These are phyloP conservation scores for Calycina marina DNA, from an alignment of 2,329 filamentous ascomycete genomes.

Conservation along the genomic window DNA sequence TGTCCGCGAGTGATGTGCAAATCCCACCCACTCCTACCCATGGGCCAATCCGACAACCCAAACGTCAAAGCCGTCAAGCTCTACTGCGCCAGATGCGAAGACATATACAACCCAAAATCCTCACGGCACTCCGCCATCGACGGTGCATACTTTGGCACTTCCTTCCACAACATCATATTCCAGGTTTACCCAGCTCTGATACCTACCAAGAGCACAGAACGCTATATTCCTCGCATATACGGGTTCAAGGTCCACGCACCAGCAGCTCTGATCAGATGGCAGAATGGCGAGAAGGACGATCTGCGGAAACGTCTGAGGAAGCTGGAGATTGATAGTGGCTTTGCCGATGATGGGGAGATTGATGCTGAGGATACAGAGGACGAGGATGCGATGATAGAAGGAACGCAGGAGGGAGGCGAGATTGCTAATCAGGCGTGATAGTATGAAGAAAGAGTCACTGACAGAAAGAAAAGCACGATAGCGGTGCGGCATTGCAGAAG, in stretches of 20 bases:
- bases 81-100: constrained; percentile 93
- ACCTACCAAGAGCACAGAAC: constrained; percentile 68
- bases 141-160: constrained; percentile 94
- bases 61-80: constrained; percentile 87
- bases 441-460: too few species aligned
- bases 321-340: constrained; percentile 64
- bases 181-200: constrained; percentile 90
- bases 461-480: too few species aligned
- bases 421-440: too few species aligned
- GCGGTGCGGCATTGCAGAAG: too few species aligned
- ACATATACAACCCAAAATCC: constrained; percentile 97
- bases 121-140: constrained; percentile 90
- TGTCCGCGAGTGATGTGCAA: constrained; percentile 94
- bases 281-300: constrained; percentile 64
- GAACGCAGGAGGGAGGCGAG: too few species aligned
- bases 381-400: too few species aligned
- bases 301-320: constrained; percentile 64
- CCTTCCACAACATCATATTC: constrained; percentile 98
- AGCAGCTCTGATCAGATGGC: constrained; percentile 82
- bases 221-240: constrained; percentile 83
- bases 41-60: constrained; percentile 82
- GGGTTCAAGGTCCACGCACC: constrained; percentile 91
- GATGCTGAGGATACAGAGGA: constrained; percentile 44
- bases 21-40: constrained; percentile 81
- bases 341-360: constrained; percentile 50